Evolutionary conservation across 2,329 filamentous ascomycete genomes (phyloP).

Genomic region (Thielaviopsis populi): DNA sequence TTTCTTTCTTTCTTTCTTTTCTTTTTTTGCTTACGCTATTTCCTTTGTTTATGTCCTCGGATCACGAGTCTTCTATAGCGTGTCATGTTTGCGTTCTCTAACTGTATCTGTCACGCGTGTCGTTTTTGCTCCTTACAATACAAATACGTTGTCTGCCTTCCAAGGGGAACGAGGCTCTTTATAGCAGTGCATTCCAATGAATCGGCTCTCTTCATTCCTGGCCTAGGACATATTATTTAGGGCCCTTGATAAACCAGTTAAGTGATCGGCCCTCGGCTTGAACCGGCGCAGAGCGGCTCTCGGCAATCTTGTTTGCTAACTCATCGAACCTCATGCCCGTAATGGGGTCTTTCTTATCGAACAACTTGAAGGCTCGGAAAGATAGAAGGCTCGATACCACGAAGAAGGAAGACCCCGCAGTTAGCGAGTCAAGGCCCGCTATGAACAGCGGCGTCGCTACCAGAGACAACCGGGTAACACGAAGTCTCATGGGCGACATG

Average conservation of each 20-base stretch:
- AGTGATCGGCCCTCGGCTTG: conserved; percentile 9
- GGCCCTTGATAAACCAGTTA: conserved; percentile 12
- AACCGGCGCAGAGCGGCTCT: neutral
- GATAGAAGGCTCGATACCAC: conserved; percentile 12
- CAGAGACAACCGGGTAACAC: conserved; percentile 8
- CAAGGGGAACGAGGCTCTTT: neutral
- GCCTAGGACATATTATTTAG: conserved; percentile 1
- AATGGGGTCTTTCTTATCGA: conserved; percentile 12
- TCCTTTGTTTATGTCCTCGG: conserved; percentile 17
- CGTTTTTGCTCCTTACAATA: neutral
- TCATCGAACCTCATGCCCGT: conserved; percentile 6
- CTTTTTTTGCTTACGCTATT: conserved; percentile 18
- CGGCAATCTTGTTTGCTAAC: neutral
- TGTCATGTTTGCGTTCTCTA: conserved; percentile 17
- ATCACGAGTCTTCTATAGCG: conserved; percentile 7
- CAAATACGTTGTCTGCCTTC: neutral
- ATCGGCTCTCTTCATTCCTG: neutral
- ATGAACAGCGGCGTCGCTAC: conserved; percentile 13
- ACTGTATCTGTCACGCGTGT: conserved; percentile 16
- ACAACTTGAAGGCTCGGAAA: neutral
- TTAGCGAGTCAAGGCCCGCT: conserved; percentile 12
- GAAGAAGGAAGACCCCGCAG: conserved; percentile 15
- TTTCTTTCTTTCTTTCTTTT: conserved; percentile 6
- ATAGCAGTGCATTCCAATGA: neutral
- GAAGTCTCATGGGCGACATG: conserved; percentile 10